A percentile compares a stretch with the other conserved stretches of the same genome.
Evolutionary conservation across 163 green algal species (phyloP).

Genomic region (Chlamydomonas reinhardtii): DNA sequence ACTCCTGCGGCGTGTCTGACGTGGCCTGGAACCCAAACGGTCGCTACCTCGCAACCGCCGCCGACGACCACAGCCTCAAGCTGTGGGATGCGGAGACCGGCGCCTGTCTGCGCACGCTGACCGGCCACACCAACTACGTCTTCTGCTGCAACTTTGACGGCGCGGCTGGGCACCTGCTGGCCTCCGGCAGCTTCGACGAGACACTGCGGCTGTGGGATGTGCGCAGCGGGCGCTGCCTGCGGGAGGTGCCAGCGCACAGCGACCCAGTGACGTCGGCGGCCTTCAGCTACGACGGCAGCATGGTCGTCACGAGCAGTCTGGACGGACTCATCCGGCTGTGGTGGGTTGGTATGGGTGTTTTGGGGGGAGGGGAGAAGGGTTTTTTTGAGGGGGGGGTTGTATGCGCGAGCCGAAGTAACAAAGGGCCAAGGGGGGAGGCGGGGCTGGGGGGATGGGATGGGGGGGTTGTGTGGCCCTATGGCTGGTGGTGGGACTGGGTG

Average conservation of each 20-base stretch:
- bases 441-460: too few relatives aligned
- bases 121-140: constrained; percentile 94
- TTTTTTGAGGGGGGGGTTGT: too few relatives aligned
- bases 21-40: constrained; percentile 81
- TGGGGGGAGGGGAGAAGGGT: constrained; percentile 4
- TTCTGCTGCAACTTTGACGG: constrained; percentile 90
- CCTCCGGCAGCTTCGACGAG: constrained; percentile 95
- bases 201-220: constrained; percentile 93
- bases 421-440: too few relatives aligned
- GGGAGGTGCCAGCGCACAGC: constrained; percentile 87
- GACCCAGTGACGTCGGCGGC: constrained; percentile 88
- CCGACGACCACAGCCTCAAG: constrained; percentile 89
- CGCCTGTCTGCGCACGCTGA: constrained; percentile 73
- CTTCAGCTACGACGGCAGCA: constrained; percentile 78
- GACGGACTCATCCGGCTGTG: constrained; percentile 89
- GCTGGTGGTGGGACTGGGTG: too few relatives aligned
- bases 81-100: constrained; percentile 89
- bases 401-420: too few relatives aligned
- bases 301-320: constrained; percentile 77
- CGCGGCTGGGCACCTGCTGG: constrained; percentile 81
- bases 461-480: too few relatives aligned
- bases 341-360: too few relatives aligned
- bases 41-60: constrained; percentile 81
- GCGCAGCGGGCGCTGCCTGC: constrained; percentile 73
- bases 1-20: constrained; percentile 78